Percentiles rank a stretch among this genome's conserved stretches.
Conservation (phyloP, 192 early-diverging fungal species). For the Gonapodya prolifera region DNA sequence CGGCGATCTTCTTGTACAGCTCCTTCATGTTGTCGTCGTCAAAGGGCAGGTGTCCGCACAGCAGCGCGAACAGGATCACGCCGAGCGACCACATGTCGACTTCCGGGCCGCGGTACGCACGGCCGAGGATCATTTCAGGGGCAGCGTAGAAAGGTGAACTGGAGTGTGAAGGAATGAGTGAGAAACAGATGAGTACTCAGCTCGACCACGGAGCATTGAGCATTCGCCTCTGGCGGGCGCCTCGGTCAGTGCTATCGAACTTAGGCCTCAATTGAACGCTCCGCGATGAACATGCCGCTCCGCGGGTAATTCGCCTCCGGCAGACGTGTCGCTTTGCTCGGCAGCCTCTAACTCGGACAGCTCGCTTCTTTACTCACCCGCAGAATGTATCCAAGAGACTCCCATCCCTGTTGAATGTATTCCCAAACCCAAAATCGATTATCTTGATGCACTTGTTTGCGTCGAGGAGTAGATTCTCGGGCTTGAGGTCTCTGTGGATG, state of each 20-base stretch:
- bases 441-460: conserved; percentile 59
- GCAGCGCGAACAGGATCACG: conserved; percentile 69
- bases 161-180: not conserved
- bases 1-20: conserved; percentile 71
- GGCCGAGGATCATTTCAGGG: conserved; percentile 72
- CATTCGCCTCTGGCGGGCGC: too few relatives aligned
- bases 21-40: conserved; percentile 75
- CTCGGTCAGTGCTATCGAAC: not conserved
- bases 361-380: conserved; percentile 29
- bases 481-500: conserved; percentile 70
- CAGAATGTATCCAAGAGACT: conserved; percentile 31
- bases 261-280: not conserved
- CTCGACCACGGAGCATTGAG: too few relatives aligned
- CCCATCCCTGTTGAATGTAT: conserved; percentile 38
- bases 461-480: conserved; percentile 79
- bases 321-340: not conserved
- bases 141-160: conserved; percentile 68
- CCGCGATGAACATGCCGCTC: not conserved
- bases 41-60: conserved; percentile 75
- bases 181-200: too few relatives aligned
- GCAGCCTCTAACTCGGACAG: not conserved
- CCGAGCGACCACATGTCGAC: conserved; percentile 81
- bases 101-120: conserved; percentile 71
- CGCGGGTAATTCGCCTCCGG: too few relatives aligned
- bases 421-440: conserved; percentile 83